Conservation (phyloP, 1,139 yeast species). For the Kurtzmaniella quercitrusa region DNA sequence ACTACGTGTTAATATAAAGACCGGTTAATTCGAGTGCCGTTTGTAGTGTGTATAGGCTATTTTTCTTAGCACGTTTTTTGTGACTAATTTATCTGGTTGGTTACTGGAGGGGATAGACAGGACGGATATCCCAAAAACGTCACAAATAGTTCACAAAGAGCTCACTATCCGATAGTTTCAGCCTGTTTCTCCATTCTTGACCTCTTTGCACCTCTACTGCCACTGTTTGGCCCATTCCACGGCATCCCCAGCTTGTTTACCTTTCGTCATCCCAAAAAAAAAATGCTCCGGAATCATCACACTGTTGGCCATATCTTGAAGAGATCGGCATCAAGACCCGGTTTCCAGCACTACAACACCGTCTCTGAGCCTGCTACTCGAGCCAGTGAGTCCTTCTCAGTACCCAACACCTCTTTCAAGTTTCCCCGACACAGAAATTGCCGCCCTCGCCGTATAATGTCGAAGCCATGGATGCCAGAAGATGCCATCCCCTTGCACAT, state of each 20-base stretch:
- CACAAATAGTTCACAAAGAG: no score
- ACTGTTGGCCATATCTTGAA: background rate
- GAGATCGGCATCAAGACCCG: background rate
- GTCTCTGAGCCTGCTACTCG: background rate
- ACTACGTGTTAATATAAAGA: conserved; percentile 3
- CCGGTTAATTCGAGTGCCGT: conserved; percentile 2
- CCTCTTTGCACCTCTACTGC: no score
- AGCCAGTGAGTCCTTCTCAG: background rate
- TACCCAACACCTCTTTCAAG: background rate
- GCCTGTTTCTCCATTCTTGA: no score
- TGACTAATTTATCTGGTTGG: background rate
- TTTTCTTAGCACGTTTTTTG: background rate
- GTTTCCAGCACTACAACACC: background rate
- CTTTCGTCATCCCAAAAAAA: background rate
- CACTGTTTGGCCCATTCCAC: no score
- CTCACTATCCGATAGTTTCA: no score
- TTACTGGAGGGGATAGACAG: no score
- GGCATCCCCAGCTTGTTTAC: background rate
- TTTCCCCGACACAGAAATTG: background rate
- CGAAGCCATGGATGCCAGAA: conserved; percentile 52
- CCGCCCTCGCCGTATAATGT: background rate
- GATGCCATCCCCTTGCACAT: conserved; percentile 53
- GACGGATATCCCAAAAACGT: no score
- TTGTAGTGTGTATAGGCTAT: background rate
- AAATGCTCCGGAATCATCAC: background rate